phyloP scores from a whole-genome alignment of 129 eudicot species.

The Pulicaria dysenterica region DNA sequence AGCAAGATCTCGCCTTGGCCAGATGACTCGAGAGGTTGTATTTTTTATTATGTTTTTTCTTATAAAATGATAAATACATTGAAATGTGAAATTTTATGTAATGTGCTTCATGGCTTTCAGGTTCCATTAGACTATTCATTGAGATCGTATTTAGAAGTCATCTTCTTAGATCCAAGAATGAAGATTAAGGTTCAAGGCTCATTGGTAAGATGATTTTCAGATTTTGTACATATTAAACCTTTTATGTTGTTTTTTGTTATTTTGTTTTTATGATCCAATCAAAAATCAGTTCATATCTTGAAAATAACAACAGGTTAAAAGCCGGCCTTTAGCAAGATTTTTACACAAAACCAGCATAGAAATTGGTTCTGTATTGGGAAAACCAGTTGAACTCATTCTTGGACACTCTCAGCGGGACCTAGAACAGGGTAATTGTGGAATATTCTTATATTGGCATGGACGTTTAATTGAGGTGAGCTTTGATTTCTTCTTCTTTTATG shows the following conservation, averaged over 20 bases:
- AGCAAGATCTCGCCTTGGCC: conserved; percentile 69
- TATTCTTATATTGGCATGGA: conserved; percentile 78
- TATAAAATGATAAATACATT: neutral
- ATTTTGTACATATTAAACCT: too few relatives aligned
- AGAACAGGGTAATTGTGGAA: conserved; percentile 75
- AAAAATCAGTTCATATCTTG: neutral
- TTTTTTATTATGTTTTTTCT: neutral
- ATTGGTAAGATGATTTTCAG: conserved; percentile 38
- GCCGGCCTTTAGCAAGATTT: conserved; percentile 66
- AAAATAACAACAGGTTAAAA: conserved; percentile 50
- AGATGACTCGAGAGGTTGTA: conserved; percentile 46
- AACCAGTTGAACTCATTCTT: conserved; percentile 55
- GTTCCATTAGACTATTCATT: conserved; percentile 69
- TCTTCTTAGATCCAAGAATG: conserved; percentile 75
- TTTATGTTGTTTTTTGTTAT: neutral
- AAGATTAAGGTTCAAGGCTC: conserved; percentile 77
- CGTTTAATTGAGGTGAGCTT: conserved; percentile 67
- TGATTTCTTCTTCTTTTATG: neutral
- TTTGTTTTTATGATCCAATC: conserved; percentile 16
- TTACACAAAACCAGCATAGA: conserved; percentile 54
- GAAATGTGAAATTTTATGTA: neutral
- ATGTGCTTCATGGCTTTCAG: conserved; percentile 36
- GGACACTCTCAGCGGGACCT: conserved; percentile 73
- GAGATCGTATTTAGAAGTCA: conserved; percentile 62
- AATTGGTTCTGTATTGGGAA: conserved; percentile 51